These are phyloP conservation scores for Populus davidiana DNA, from an alignment of 345 rosid species.

Conservation along the genomic window DNA sequence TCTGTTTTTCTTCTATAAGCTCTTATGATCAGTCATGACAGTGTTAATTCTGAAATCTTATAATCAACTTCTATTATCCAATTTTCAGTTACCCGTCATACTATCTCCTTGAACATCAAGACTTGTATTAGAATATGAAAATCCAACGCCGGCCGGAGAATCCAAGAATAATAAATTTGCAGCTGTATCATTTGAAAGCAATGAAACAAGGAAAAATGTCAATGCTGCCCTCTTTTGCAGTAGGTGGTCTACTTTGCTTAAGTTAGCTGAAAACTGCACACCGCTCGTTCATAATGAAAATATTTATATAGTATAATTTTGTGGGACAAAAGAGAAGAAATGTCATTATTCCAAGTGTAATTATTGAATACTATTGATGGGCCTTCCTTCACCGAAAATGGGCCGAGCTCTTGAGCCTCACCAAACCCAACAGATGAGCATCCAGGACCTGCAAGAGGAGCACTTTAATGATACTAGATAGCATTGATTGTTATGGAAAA, in stretches of 20 bases:
- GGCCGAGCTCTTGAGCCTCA: neutral
- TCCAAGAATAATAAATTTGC: slow-evolving; percentile 27
- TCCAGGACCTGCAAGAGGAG: neutral
- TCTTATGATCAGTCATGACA: too few relatives aligned
- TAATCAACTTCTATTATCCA: neutral
- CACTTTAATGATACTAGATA: neutral
- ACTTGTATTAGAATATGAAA: slow-evolving; percentile 18
- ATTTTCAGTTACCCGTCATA: slow-evolving; percentile 6
- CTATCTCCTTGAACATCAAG: neutral
- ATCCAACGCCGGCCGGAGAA: slow-evolving; percentile 22
- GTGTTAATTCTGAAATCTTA: too few relatives aligned
- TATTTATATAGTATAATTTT: too few relatives aligned
- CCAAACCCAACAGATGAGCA: neutral
- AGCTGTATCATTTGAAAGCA: neutral
- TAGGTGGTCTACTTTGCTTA: too few relatives aligned
- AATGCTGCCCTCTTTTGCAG: too few relatives aligned
- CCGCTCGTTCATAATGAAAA: too few relatives aligned
- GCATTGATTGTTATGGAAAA: too few relatives aligned
- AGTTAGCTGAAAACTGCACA: too few relatives aligned
- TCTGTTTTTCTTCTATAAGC: too few relatives aligned
- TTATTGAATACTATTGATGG: neutral
- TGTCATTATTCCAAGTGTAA: neutral
- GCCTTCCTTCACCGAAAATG: neutral
- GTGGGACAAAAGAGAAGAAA: too few relatives aligned
- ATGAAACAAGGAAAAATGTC: too few relatives aligned